Evolutionary conservation across 2,329 filamentous ascomycete genomes (phyloP), one percentile per base, ranked within the genome.

Genomic region (Ramularia endophylla): DNA sequence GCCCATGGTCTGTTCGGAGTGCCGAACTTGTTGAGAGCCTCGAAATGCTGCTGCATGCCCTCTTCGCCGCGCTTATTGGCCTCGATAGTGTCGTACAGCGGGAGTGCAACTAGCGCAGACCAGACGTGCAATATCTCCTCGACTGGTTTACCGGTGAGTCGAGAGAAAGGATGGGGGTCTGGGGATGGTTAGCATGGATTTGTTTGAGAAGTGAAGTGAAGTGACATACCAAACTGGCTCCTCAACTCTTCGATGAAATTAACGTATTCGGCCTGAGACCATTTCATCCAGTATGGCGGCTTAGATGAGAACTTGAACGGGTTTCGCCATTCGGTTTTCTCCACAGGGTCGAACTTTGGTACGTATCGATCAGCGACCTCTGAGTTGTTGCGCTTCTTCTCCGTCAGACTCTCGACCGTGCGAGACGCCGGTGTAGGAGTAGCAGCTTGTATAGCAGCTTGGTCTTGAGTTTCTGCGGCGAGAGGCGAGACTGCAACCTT

Each of bases 231-330:
- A 39, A 55, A 43, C 8, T 38, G 39, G 16, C 34, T 27, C 5
- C 48, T 36, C 8, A 50, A 18, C 30, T 48, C 29, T 3, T 46
- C 28, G 9, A 44, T 47, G 31, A 57, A 36, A 25, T 27, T 8
- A 12, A 31, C 32, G 35, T 56, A 56, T 3, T 44, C 39, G 7
- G 16, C 1, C 0, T 35, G 12, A 1, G 34, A 39, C 54, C 54
- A 57, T 35, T 48, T 40, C 5, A 43, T n/a, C 50, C 52, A 56
- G 40, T 29, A 51, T 5, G 52, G 44, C 4, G 53, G 50, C 31
- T 52, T 52, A 34, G 52, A 29, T 16, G 38, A 40, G 45, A 56
- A 55, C 22, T 41, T 49, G 8, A 38, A 32, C 8, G 50, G 37
- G 36, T 52, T 49, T 18, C 27, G 31, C 32, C 39, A 43, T 2